A percentile compares a stretch with the other conserved stretches of the same genome.
Conservation (phyloP, 164 flowering plant genomes). For the Berberis vulgaris region DNA sequence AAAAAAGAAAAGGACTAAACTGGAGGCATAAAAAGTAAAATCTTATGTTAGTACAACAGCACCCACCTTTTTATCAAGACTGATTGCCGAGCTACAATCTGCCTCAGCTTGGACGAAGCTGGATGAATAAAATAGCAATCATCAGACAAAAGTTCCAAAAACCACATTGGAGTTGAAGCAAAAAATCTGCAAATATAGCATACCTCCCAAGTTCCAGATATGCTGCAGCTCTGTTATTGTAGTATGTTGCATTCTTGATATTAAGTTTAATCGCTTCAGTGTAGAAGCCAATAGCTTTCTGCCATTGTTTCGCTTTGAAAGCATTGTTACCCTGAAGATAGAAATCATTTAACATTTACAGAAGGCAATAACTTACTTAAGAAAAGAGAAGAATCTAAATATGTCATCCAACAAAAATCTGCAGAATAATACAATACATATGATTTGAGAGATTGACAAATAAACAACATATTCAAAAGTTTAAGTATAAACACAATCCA, state of each 20-base stretch:
- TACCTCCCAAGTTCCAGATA: constrained; percentile 84
- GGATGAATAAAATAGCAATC: constrained; percentile 12
- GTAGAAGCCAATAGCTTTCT: constrained; percentile 69
- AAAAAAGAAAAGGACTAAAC: background rate
- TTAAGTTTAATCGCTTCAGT: constrained; percentile 83
- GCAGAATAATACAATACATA: too few species aligned
- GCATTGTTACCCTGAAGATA: constrained; percentile 79
- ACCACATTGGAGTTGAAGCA: background rate
- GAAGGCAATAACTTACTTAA: background rate
- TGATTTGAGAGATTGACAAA: too few species aligned
- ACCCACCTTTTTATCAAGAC: constrained; percentile 79
- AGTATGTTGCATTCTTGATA: constrained; percentile 77
- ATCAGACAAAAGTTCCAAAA: background rate
- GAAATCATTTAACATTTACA: background rate
- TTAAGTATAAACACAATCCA: too few species aligned
- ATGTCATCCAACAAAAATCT: too few species aligned
- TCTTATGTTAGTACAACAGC: background rate
- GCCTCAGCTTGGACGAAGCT: constrained; percentile 86
- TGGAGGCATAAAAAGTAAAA: background rate
- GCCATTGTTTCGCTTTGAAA: constrained; percentile 82
- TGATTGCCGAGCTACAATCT: constrained; percentile 72
- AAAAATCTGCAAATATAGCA: background rate
- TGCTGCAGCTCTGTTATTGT: constrained; percentile 93
- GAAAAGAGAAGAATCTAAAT: background rate
- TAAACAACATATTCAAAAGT: too few species aligned